Conservation (phyloP, 2,329 filamentous ascomycete genomes). For the Alternaria rosae region DNA sequence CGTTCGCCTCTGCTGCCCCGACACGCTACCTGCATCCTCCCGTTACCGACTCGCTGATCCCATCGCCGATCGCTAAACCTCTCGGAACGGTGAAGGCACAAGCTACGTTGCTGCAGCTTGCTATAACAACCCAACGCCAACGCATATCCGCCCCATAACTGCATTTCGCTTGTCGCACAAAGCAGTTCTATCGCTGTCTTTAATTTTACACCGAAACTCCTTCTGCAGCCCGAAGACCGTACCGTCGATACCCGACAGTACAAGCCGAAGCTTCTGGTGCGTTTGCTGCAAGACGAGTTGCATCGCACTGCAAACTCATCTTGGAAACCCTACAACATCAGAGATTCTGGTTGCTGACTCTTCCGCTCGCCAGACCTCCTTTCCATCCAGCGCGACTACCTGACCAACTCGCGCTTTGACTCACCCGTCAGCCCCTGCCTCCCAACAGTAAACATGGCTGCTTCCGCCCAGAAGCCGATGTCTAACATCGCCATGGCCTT, state of each 20-base stretch:
- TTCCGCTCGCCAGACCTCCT: not conserved
- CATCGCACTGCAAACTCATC: not conserved
- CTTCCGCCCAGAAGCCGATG: constrained; percentile 44
- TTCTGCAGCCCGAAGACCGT: not conserved
- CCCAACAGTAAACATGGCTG: constrained; percentile 44
- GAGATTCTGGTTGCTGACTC: not conserved
- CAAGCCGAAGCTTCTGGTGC: constrained; percentile 14
- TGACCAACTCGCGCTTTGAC: constrained; percentile 24
- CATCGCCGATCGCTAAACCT: constrained; percentile 41
- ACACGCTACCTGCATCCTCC: constrained; percentile 25
- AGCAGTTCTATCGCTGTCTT: constrained; percentile 31
- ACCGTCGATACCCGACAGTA: constrained; percentile 3
- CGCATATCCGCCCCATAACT: constrained; percentile 25
- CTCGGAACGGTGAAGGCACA: constrained; percentile 32
- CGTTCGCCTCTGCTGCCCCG: constrained; percentile 10
- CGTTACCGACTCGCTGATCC: constrained; percentile 39
- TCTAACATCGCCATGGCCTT: constrained; percentile 54
- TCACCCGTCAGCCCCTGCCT: constrained; percentile 39
- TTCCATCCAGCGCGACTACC: constrained; percentile 22
- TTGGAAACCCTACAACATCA: not conserved
- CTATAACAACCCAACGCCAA: constrained; percentile 26
- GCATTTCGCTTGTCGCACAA: constrained; percentile 24
- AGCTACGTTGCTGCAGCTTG: constrained; percentile 46
- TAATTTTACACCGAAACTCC: constrained; percentile 6
- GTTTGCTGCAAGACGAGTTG: constrained; percentile 1